A percentile compares a stretch with the other conserved stretches of the same genome.
phyloP scores from a whole-genome alignment of 805 yeast species.

The Spathaspora sp. region DNA sequence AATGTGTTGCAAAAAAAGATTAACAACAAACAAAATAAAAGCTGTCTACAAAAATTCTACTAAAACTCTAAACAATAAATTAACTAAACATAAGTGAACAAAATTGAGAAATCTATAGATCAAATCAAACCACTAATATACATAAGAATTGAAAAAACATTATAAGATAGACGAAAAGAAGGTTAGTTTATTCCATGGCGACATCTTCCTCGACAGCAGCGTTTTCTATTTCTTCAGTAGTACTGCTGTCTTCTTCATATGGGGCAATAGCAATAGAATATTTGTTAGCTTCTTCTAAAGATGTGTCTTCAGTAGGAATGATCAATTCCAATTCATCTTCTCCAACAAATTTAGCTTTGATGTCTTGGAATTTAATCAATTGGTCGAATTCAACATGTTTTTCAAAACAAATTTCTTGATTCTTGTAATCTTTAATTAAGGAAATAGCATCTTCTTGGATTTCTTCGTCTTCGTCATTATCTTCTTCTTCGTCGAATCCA shows the following conservation, averaged over 20 bases:
- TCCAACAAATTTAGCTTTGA: slow-evolving; percentile 33
- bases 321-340: slow-evolving; percentile 40
- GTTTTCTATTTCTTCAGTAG: slow-evolving; percentile 12
- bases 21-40: not conserved
- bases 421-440: slow-evolving; percentile 34
- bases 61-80: not conserved
- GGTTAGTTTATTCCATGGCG: slow-evolving; percentile 7
- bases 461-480: slow-evolving; percentile 30
- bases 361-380: slow-evolving; percentile 31
- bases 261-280: slow-evolving; percentile 9
- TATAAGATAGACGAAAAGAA: not conserved
- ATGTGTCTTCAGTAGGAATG: slow-evolving; percentile 32
- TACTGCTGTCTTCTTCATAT: slow-evolving; percentile 12
- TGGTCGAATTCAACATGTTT: slow-evolving; percentile 42
- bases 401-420: slow-evolving; percentile 40
- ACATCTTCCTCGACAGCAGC: slow-evolving; percentile 8
- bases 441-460: slow-evolving; percentile 35
- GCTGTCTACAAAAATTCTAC: not conserved
- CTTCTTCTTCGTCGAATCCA: slow-evolving; percentile 10
- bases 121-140: not conserved
- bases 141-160: not conserved
- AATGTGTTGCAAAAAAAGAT: not conserved
- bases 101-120: not conserved
- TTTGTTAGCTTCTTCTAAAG: slow-evolving; percentile 11
- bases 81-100: not conserved